These are phyloP conservation scores for Klebsormidium nitens DNA, from an alignment of 139 green algal genomes.

Conservation along the genomic window DNA sequence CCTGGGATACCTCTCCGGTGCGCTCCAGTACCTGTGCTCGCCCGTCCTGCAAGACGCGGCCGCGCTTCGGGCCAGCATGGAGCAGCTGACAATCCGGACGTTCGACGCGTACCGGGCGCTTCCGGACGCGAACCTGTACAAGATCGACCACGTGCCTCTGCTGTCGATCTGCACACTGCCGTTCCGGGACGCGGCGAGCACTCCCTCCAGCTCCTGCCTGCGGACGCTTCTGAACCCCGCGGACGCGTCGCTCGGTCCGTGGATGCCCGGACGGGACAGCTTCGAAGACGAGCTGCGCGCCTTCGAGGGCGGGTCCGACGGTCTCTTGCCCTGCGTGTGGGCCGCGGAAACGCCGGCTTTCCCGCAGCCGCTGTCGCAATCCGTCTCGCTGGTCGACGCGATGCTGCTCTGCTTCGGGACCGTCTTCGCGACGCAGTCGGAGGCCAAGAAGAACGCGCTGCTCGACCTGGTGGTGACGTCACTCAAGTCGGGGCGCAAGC, in stretches of 20 bases:
- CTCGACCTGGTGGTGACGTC: slow-evolving; percentile 23
- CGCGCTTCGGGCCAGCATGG: not conserved
- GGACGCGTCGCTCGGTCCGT: slow-evolving; percentile 32
- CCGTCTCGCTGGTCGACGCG: slow-evolving; percentile 15
- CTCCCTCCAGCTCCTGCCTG: not conserved
- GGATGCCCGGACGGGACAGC: slow-evolving; percentile 30
- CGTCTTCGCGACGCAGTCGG: slow-evolving; percentile 18
- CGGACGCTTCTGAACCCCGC: slow-evolving; percentile 22
- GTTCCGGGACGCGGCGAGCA: slow-evolving; percentile 14
- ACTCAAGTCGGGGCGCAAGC: slow-evolving; percentile 23
- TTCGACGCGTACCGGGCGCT: slow-evolving; percentile 24
- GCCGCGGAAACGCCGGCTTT: slow-evolving; percentile 6
- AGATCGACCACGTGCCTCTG: slow-evolving; percentile 14
- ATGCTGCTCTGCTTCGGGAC: slow-evolving; percentile 32
- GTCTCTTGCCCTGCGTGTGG: slow-evolving; percentile 25
- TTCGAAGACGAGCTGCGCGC: slow-evolving; percentile 37
- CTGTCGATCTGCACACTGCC: slow-evolving; percentile 26
- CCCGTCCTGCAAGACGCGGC: slow-evolving; percentile 21
- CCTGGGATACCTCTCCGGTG: slow-evolving; percentile 32
- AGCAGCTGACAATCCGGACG: slow-evolving; percentile 19
- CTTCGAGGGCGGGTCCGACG: slow-evolving; percentile 32
- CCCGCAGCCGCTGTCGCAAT: slow-evolving; percentile 28
- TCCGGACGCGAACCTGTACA: slow-evolving; percentile 22
- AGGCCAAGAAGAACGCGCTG: slow-evolving; percentile 20
- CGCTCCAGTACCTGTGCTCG: slow-evolving; percentile 21